Conservation (phyloP, 2,329 filamentous ascomycete genomes). For the Clonostachys sp. region DNA sequence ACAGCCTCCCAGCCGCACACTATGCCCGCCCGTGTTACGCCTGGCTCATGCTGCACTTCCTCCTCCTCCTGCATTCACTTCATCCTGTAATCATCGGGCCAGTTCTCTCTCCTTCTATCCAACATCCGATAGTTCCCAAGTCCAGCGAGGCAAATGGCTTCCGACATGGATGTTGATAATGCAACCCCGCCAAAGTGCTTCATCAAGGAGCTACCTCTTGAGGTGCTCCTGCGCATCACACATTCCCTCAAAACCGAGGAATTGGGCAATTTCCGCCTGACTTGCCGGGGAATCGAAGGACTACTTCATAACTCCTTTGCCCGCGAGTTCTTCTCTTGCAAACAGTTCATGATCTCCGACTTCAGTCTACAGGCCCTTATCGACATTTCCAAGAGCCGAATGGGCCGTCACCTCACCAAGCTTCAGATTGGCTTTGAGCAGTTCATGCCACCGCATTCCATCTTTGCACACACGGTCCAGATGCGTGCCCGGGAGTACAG, state of each 20-base stretch:
- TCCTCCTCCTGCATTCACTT: too few relatives aligned
- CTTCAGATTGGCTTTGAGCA: constrained; percentile 24
- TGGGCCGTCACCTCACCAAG: constrained; percentile 28
- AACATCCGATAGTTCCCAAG: too few relatives aligned
- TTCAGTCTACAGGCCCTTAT: constrained; percentile 50
- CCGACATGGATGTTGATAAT: too few relatives aligned
- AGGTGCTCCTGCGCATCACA: constrained; percentile 54
- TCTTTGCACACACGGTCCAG: neutral
- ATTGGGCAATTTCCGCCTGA: constrained; percentile 47
- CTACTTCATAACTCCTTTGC: constrained; percentile 51
- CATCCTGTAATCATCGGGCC: too few relatives aligned
- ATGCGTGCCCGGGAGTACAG: neutral
- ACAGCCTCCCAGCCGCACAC: too few relatives aligned
- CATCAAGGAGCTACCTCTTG: constrained; percentile 37
- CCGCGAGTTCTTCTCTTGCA: constrained; percentile 59
- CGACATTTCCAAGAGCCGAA: constrained; percentile 42
- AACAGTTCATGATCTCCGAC: constrained; percentile 60
- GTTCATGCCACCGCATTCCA: neutral
- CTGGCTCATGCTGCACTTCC: too few relatives aligned
- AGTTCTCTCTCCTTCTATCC: too few relatives aligned
- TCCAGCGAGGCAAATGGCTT: too few relatives aligned
- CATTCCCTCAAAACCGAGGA: constrained; percentile 48
- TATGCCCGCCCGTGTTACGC: too few relatives aligned
- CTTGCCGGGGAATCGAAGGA: constrained; percentile 49
- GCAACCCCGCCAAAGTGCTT: too few relatives aligned